phyloP scores from a whole-genome alignment of 2,329 filamentous ascomycete species.

The Phialophora expanda region DNA sequence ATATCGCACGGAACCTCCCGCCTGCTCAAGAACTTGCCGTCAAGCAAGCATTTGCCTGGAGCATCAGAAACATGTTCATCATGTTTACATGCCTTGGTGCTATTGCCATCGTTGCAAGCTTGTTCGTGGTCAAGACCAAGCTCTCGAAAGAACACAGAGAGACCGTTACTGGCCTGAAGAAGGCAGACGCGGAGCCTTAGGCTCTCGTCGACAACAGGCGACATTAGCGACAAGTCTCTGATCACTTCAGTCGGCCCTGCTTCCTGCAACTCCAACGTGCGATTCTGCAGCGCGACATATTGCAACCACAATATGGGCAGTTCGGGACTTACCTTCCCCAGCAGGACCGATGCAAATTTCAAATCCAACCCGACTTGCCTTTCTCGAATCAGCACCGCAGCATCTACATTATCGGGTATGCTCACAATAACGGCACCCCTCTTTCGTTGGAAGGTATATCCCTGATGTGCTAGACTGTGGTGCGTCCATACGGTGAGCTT shows the following conservation, averaged over 20 bases:
- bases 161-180: slow-evolving; percentile 52
- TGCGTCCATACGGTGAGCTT: slow-evolving; percentile 33
- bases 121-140: slow-evolving; percentile 47
- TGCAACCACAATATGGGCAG: background rate
- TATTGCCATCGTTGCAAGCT: slow-evolving; percentile 37
- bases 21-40: slow-evolving; percentile 47
- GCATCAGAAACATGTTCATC: slow-evolving; percentile 58
- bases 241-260: background rate
- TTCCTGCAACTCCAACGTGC: slow-evolving; percentile 6
- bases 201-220: too few species aligned
- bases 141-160: slow-evolving; percentile 51
- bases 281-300: background rate
- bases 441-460: slow-evolving; percentile 19
- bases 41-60: slow-evolving; percentile 49
- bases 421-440: slow-evolving; percentile 33
- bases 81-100: slow-evolving; percentile 41
- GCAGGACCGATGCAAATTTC: background rate
- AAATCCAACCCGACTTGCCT: background rate
- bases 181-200: slow-evolving; percentile 28
- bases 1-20: slow-evolving; percentile 38
- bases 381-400: background rate
- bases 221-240: background rate
- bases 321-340: slow-evolving; percentile 18
- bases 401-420: slow-evolving; percentile 21
- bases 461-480: background rate